phyloP scores from a whole-genome alignment of 1,139 yeast species.

The Keqinozyma sinolaborantium region DNA sequence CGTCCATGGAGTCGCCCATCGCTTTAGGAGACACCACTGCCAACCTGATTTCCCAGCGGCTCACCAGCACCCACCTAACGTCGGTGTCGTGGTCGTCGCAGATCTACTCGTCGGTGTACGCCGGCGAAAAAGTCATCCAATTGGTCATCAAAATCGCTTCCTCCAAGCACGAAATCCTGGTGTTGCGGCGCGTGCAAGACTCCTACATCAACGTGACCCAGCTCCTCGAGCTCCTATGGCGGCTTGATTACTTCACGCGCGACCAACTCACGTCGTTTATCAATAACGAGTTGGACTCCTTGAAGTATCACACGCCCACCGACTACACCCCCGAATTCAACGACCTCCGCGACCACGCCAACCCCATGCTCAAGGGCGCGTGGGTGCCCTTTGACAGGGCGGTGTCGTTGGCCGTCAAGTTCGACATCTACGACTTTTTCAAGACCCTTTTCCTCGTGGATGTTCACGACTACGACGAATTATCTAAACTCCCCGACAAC shows the following conservation, averaged over 20 bases:
- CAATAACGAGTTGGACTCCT: constrained; percentile 30
- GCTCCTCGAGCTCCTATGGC: constrained; percentile 30
- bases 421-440: constrained; percentile 39
- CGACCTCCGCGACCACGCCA: constrained; percentile 27
- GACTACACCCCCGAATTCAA: constrained; percentile 19
- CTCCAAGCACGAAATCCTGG: constrained; percentile 11
- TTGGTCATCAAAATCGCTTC: constrained; percentile 18
- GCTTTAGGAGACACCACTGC: constrained; percentile 44
- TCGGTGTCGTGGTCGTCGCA: constrained; percentile 15
- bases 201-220: constrained; percentile 42
- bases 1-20: constrained; percentile 43
- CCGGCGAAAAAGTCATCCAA: constrained; percentile 40
- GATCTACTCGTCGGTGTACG: constrained; percentile 31
- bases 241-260: constrained; percentile 21
- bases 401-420: constrained; percentile 34
- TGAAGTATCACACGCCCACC: constrained; percentile 23
- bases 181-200: constrained; percentile 44
- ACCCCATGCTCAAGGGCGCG: constrained; percentile 27
- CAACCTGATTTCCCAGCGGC: constrained; percentile 34
- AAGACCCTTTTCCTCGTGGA: constrained; percentile 41
- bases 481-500: constrained; percentile 21
- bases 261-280: constrained; percentile 28
- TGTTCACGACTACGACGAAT: constrained; percentile 42
- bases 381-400: constrained; percentile 49
- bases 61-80: constrained; percentile 34